These are phyloP conservation scores for Articulospora tetracladia DNA, from an alignment of 495 filamentous ascomycete species.

Conservation along the genomic window DNA sequence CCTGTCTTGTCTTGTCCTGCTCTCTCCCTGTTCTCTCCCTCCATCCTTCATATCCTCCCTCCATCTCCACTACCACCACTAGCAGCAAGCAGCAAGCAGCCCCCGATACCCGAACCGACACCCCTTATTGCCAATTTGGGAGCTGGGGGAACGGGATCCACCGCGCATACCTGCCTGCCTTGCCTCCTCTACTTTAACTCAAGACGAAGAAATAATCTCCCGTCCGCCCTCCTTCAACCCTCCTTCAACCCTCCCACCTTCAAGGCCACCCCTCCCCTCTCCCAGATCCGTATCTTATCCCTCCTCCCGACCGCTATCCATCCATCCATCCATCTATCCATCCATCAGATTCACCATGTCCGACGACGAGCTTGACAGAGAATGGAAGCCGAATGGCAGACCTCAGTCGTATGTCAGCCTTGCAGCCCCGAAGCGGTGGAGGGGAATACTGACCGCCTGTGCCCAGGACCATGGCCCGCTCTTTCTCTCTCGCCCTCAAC, in stretches of 20 bases:
- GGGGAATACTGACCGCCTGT: conserved; percentile 1
- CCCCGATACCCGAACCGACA: conserved; percentile 17
- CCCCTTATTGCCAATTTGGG: conserved; percentile 19
- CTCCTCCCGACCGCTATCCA: conserved; percentile 13
- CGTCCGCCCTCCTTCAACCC: neutral
- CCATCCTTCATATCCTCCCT: neutral
- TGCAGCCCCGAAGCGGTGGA: neutral
- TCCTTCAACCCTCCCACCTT: conserved; percentile 4
- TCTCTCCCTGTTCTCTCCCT: conserved; percentile 12
- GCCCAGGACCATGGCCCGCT: conserved; percentile 76
- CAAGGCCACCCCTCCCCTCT: conserved; percentile 11
- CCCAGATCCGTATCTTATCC: neutral
- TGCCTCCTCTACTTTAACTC: too few species aligned
- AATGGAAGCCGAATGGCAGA: conserved; percentile 71
- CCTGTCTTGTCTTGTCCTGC: too few species aligned
- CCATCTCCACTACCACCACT: too few species aligned
- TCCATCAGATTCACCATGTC: conserved; percentile 60
- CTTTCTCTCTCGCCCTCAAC: conserved; percentile 82
- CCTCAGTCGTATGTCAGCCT: conserved; percentile 71
- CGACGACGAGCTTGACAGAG: conserved; percentile 63
- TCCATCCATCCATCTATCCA: conserved; percentile 18
- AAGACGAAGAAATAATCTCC: neutral
- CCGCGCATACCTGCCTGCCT: too few species aligned
- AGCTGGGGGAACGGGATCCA: neutral
- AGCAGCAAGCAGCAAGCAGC: neutral